These are phyloP conservation scores for Metarhizium anisopliae DNA, from an alignment of 2,329 filamentous ascomycete species.

Conservation along the genomic window DNA sequence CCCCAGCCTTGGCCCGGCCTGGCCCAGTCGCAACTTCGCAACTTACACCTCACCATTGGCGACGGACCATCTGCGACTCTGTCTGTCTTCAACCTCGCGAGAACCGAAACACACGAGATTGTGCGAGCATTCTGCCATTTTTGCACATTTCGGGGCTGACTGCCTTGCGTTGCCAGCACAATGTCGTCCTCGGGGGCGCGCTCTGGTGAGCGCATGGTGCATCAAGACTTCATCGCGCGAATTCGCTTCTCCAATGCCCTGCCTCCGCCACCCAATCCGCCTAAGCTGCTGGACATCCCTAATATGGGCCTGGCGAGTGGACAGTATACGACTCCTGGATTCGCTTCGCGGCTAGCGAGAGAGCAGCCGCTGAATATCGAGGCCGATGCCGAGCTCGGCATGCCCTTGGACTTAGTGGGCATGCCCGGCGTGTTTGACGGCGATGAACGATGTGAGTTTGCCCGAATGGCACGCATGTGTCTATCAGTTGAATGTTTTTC, in stretches of 20 bases:
- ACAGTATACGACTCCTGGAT: slow-evolving; percentile 84
- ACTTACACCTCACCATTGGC: not conserved
- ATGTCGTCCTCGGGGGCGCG: slow-evolving; percentile 28
- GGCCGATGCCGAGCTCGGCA: slow-evolving; percentile 92
- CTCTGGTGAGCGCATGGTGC: slow-evolving; percentile 52
- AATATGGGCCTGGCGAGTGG: slow-evolving; percentile 81
- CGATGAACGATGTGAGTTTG: slow-evolving; percentile 74
- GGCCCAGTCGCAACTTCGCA: not conserved
- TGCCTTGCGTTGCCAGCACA: slow-evolving; percentile 1
- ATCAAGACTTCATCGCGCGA: slow-evolving; percentile 96
- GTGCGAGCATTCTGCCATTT: not conserved
- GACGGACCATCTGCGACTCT: not conserved
- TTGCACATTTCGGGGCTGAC: not conserved
- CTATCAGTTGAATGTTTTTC: not conserved
- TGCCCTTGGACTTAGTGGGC: slow-evolving; percentile 92
- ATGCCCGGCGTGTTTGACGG: slow-evolving; percentile 93
- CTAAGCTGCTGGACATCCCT: slow-evolving; percentile 94
- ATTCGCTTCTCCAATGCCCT: slow-evolving; percentile 94
- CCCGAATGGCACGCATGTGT: not conserved
- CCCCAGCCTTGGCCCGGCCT: not conserved
- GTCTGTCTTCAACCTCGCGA: not conserved
- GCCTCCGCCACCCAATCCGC: slow-evolving; percentile 85
- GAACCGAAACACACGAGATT: not conserved
- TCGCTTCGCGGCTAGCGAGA: slow-evolving; percentile 78
- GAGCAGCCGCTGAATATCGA: slow-evolving; percentile 95